Evolutionary conservation across 2,329 filamentous ascomycete genomes (phyloP), one percentile per base, ranked within the genome.

Genomic region (Fusarium lyarnte): DNA sequence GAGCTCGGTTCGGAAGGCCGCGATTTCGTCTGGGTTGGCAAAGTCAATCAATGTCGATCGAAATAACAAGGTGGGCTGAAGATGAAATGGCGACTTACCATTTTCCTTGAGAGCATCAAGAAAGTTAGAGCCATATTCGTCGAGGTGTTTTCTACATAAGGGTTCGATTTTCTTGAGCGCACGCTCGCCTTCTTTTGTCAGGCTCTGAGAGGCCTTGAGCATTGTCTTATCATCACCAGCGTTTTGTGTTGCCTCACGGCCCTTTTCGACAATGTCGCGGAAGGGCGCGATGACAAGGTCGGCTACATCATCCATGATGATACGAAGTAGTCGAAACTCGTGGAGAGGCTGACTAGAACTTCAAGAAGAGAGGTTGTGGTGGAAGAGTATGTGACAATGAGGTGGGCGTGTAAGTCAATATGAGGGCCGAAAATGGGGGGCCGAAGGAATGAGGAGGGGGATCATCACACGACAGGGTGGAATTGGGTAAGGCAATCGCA

Each of bases 101-200:
- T 88, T 86, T 58, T 88, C 87, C 69, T 86, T 87, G 31, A 90
- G 81, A 10, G 85, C 85, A 67, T 85, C 80, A 25, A 87, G 77
- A 70, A 90, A 89, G 66, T 81, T 84, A 29, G 78, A 70, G 9
- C 85, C 85, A 59, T 87, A 88, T 41, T 87, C 84, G 11, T 85
- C 83, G 46, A 84, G 77, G 51, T 85, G 81, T 59, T 84, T 86
- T 66, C 80, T 82, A 76, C 86, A 88, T 17, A 87, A 77, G 39
- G 86, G 86, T 72, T 88, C 85, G 45, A 89, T 83, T 59, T 80
- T 84, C 76, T 85, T 86, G 57, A 88, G 73, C 4, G 85, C 84
- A 59, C 84, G 83, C 63, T 87, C 84, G 46, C 85, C 86, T 70
- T 86, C 85, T 64, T 84, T 86, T 53, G 84, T 78, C 33, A 88